These are phyloP conservation scores for Mycena latifolia DNA, from an alignment of 768 basidiomycete species.

Conservation along the genomic window DNA sequence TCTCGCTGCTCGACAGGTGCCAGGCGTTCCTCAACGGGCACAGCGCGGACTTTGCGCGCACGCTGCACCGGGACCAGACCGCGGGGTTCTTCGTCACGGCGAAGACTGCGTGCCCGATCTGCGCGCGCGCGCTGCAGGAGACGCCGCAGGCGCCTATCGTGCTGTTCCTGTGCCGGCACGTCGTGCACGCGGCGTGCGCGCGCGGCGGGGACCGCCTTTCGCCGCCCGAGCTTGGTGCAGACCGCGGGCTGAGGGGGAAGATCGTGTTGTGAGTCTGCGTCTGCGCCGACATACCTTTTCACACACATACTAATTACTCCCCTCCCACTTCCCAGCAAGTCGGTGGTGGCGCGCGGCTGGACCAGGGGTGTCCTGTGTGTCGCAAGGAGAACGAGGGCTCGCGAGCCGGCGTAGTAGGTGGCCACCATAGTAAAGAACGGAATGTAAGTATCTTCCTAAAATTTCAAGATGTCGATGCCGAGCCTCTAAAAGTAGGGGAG, in stretches of 20 bases:
- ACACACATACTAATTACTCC: conserved; percentile 18
- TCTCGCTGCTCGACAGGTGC: conserved; percentile 93
- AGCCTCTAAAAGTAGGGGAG: too few species aligned
- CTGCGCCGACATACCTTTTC: not conserved
- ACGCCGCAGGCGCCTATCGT: conserved; percentile 70
- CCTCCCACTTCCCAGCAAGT: conserved; percentile 68
- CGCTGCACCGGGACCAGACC: conserved; percentile 81
- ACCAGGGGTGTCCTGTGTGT: conserved; percentile 85
- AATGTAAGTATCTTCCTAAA: too few species aligned
- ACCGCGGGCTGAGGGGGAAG: conserved; percentile 70
- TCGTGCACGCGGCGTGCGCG: conserved; percentile 85
- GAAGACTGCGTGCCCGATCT: conserved; percentile 75
- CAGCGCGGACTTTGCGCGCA: conserved; percentile 75
- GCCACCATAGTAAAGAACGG: too few species aligned
- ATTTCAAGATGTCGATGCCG: too few species aligned
- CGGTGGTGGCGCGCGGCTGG: conserved; percentile 74
- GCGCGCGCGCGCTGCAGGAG: conserved; percentile 68
- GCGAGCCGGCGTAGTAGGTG: too few species aligned
- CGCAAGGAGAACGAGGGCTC: conserved; percentile 66
- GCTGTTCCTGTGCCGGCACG: conserved; percentile 89
- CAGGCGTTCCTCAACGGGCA: conserved; percentile 89
- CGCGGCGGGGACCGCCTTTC: conserved; percentile 76
- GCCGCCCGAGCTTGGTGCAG: conserved; percentile 49
- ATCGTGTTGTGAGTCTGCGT: conserved; percentile 86
- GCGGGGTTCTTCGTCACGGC: conserved; percentile 84